Evolutionary conservation across 2,329 filamentous ascomycete genomes (phyloP).

Genomic region (Teratosphaeria destructans): DNA sequence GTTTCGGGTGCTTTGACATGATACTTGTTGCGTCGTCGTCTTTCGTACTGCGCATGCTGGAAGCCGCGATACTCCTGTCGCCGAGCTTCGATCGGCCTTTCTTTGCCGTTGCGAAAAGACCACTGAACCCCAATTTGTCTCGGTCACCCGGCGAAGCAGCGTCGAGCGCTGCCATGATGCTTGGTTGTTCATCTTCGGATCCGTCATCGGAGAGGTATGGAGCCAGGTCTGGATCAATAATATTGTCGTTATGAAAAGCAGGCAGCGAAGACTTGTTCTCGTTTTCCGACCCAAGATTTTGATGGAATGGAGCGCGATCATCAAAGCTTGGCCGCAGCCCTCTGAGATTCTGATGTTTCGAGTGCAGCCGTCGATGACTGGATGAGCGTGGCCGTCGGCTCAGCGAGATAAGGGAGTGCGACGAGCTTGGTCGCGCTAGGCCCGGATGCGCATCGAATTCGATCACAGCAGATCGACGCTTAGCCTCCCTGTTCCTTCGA

Average conservation of each 20-base stretch:
- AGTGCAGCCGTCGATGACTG: constrained; percentile 73
- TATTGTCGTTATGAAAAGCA: constrained; percentile 96
- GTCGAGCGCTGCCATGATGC: constrained; percentile 68
- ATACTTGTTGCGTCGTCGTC: constrained; percentile 57
- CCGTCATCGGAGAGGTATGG: constrained; percentile 92
- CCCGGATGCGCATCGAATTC: constrained; percentile 75
- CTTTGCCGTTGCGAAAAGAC: constrained; percentile 57
- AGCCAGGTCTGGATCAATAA: constrained; percentile 92
- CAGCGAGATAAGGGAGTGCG: constrained; percentile 72
- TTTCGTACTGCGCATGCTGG: constrained; percentile 54
- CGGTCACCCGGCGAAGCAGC: constrained; percentile 51
- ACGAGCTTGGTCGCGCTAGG: constrained; percentile 83
- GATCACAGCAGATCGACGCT: constrained; percentile 75
- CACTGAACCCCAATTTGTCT: constrained; percentile 63
- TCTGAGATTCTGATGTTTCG: constrained; percentile 72
- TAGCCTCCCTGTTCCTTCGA: constrained; percentile 59
- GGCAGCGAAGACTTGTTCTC: constrained; percentile 58
- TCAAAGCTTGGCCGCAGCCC: constrained; percentile 62
- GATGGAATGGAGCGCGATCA: constrained; percentile 78
- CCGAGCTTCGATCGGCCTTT: constrained; percentile 61
- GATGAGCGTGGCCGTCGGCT: constrained; percentile 63
- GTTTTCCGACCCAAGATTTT: constrained; percentile 58
- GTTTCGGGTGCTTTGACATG: constrained; percentile 49
- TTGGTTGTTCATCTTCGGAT: constrained; percentile 78
- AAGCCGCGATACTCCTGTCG: constrained; percentile 63